Evolutionary conservation across 2,329 filamentous ascomycete species (phyloP).

Genomic region (Ophidiomyces ophidiicola): DNA sequence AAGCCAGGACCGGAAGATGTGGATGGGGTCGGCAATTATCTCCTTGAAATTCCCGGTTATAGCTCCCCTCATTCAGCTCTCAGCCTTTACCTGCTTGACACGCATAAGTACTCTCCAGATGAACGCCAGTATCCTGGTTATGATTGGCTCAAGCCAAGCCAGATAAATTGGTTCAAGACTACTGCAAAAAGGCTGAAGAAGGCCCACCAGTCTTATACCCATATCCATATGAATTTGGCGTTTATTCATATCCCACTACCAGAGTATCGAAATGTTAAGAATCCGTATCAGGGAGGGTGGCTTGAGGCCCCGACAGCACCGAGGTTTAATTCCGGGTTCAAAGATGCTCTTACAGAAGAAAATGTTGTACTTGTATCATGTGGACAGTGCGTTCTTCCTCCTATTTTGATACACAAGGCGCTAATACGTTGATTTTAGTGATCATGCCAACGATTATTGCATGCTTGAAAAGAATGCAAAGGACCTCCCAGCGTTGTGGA

Average conservation of each 20-base stretch:
- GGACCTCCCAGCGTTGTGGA: constrained; percentile 67
- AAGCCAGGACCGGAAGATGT: constrained; percentile 67
- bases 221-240: constrained; percentile 87
- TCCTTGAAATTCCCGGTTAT: constrained; percentile 74
- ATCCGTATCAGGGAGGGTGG: constrained; percentile 57
- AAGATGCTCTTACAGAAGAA: constrained; percentile 73
- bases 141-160: constrained; percentile 89
- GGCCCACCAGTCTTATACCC: constrained; percentile 70
- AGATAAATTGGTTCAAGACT: constrained; percentile 86
- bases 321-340: constrained; percentile 81
- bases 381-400: constrained; percentile 59
- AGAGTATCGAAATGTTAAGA: constrained; percentile 58
- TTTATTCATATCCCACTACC: constrained; percentile 96
- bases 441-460: constrained; percentile 96
- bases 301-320: constrained; percentile 79
- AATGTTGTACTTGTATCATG: constrained; percentile 78
- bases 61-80: constrained; percentile 74
- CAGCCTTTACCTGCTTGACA: constrained; percentile 89
- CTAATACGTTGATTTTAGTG: constrained; percentile 38
- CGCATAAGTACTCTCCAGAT: constrained; percentile 82
- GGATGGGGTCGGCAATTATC: constrained; percentile 89
- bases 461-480: constrained; percentile 49
- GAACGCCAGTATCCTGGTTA: constrained; percentile 83
- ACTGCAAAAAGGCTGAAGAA: constrained; percentile 63
- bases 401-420: too few relatives aligned